Percentiles rank a stretch among this genome's conserved stretches.
Evolutionary conservation across 2,329 filamentous ascomycete genomes (phyloP).

Genomic region (Amphichorda felina): DNA sequence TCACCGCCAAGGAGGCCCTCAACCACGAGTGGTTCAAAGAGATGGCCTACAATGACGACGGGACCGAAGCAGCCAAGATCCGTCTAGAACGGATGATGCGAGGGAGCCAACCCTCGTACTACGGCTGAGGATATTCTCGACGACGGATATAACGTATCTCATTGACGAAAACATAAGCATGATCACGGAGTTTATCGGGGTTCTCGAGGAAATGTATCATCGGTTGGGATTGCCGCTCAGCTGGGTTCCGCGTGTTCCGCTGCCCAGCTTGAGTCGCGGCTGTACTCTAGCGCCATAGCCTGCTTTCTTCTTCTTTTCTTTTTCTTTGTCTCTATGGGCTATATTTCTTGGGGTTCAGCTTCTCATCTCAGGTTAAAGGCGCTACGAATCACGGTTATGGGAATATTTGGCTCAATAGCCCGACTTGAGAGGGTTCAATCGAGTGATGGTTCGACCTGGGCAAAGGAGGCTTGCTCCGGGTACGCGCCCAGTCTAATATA

Average conservation of each 20-base stretch:
- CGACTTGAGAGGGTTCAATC: neutral
- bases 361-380: too few species aligned
- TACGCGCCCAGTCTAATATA: neutral
- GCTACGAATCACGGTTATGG: too few species aligned
- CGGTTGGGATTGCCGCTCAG: too few species aligned
- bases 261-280: too few species aligned
- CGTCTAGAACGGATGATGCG: conserved; percentile 33
- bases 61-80: conserved; percentile 56
- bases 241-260: too few species aligned
- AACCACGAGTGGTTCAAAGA: conserved; percentile 60
- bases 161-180: conserved; percentile 1
- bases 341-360: too few species aligned
- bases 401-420: too few species aligned
- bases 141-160: neutral
- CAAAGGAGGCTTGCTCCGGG: neutral
- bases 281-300: neutral
- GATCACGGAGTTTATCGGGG: conserved; percentile 2
- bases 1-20: conserved; percentile 54
- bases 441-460: neutral
- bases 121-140: neutral
- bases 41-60: conserved; percentile 49
- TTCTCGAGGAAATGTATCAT: neutral
- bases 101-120: neutral
- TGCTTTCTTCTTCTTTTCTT: neutral
- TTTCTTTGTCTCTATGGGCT: neutral